Conservation (phyloP, 495 filamentous ascomycete genomes). For the Tirmania nivea region DNA sequence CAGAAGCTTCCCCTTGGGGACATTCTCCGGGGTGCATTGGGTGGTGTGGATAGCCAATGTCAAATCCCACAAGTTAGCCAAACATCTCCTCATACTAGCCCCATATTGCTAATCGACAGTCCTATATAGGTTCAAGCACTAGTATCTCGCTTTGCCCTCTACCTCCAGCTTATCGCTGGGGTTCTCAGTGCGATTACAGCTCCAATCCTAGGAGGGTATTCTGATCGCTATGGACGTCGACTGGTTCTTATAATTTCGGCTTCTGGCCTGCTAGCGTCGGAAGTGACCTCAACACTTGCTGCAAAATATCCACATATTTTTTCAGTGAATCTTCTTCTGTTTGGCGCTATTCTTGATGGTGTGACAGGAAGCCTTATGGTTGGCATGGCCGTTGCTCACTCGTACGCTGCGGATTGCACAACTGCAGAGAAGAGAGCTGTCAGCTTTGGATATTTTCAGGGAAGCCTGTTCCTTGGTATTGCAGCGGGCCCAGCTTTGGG, state of each 20-base stretch:
- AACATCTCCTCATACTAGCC: background rate
- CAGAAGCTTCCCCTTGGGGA: slow-evolving; percentile 9
- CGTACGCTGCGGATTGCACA: slow-evolving; percentile 79
- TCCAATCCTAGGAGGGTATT: slow-evolving; percentile 64
- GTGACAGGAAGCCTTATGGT: slow-evolving; percentile 70
- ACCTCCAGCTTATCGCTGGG: slow-evolving; percentile 47
- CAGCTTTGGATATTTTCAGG: slow-evolving; percentile 78
- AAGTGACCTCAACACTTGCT: slow-evolving; percentile 54
- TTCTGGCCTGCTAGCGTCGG: slow-evolving; percentile 41
- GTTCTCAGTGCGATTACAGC: slow-evolving; percentile 50
- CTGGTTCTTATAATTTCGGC: slow-evolving; percentile 44
- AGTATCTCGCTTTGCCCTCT: slow-evolving; percentile 57
- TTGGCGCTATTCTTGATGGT: slow-evolving; percentile 57
- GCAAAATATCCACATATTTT: slow-evolving; percentile 50
- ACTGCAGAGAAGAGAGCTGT: slow-evolving; percentile 53
- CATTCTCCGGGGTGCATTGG: too few species aligned
- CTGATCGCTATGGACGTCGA: slow-evolving; percentile 71
- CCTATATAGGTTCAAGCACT: slow-evolving; percentile 46
- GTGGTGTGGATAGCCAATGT: slow-evolving; percentile 28
- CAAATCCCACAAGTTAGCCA: slow-evolving; percentile 19
- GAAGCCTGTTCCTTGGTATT: slow-evolving; percentile 65
- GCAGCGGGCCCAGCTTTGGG: slow-evolving; percentile 63
- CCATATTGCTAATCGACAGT: slow-evolving; percentile 13
- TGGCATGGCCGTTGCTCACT: slow-evolving; percentile 54
- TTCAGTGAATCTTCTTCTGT: slow-evolving; percentile 48